phyloP scores from a whole-genome alignment of 176 grass and related monocot genomes.

The Avena insularis region DNA sequence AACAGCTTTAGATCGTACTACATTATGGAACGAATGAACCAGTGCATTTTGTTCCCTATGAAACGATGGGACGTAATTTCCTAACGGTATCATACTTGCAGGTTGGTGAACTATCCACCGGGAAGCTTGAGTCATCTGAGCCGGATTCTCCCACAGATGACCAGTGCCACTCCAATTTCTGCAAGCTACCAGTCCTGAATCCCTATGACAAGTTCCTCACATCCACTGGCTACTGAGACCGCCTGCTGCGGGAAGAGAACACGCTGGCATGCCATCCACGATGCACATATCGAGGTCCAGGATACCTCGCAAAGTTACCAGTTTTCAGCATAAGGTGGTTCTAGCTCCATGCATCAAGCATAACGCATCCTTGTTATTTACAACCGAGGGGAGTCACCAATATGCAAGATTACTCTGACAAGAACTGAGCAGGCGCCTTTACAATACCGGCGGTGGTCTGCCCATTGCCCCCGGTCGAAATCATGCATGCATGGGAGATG shows the following conservation, averaged over 20 bases:
- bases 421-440: neutral
- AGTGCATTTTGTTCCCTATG: slow-evolving; percentile 20
- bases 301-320: neutral
- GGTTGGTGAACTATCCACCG: slow-evolving; percentile 51
- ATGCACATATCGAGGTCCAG: neutral
- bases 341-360: slow-evolving; percentile 27
- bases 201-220: slow-evolving; percentile 81
- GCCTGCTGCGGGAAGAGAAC: slow-evolving; percentile 1
- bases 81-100: slow-evolving; percentile 37
- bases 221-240: slow-evolving; percentile 59
- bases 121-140: slow-evolving; percentile 38
- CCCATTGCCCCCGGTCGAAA: neutral
- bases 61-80: neutral
- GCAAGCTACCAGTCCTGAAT: slow-evolving; percentile 70
- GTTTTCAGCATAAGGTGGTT: slow-evolving; percentile 18
- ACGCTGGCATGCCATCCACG: neutral
- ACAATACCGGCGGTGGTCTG: neutral
- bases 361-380: neutral
- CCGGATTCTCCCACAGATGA: slow-evolving; percentile 44
- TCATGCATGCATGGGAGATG: slow-evolving; percentile 2
- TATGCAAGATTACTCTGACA: neutral
- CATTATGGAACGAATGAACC: neutral
- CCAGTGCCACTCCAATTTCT: slow-evolving; percentile 55
- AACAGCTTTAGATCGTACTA: slow-evolving; percentile 8
- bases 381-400: neutral